These are phyloP conservation scores for Arxiozyma heterogenica DNA, from an alignment of 1,139 yeast genomes.

Conservation along the genomic window DNA sequence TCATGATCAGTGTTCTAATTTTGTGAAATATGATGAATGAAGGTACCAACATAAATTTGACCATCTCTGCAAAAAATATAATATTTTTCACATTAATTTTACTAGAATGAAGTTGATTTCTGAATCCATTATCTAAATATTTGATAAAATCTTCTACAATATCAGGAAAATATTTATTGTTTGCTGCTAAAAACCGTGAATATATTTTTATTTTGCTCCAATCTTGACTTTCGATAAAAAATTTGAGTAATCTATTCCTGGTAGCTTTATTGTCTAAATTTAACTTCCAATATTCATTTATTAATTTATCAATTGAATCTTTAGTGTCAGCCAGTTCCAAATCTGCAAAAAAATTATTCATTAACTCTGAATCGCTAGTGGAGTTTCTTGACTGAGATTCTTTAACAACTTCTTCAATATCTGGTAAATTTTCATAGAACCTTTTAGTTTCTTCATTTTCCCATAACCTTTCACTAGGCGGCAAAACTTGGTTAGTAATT, in stretches of 20 bases:
- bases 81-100: constrained; percentile 49
- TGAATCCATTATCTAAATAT: constrained; percentile 50
- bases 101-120: constrained; percentile 48
- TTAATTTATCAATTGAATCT: constrained; percentile 49
- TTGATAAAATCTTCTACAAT: constrained; percentile 48
- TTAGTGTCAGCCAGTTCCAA: constrained; percentile 41
- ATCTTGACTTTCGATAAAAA: constrained; percentile 42
- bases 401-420: constrained; percentile 20
- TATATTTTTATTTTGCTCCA: constrained; percentile 39
- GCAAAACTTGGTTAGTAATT: constrained; percentile 20
- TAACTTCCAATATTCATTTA: constrained; percentile 43
- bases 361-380: constrained; percentile 35
- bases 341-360: constrained; percentile 38
- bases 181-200: constrained; percentile 61
- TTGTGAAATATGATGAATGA: constrained; percentile 63
- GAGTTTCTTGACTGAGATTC: constrained; percentile 4
- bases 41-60: constrained; percentile 72
- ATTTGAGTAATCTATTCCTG: constrained; percentile 47
- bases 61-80: constrained; percentile 61
- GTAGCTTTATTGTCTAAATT: constrained; percentile 68
- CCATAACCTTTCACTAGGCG: constrained; percentile 44
- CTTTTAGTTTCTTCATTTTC: constrained; percentile 52
- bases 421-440: constrained; percentile 50
- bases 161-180: constrained; percentile 41
- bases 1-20: constrained; percentile 46